A percentile compares a stretch with the other conserved stretches of the same genome.
Conservation (phyloP, 2,329 filamentous ascomycete species). For the Sphaceloma murrayae region DNA sequence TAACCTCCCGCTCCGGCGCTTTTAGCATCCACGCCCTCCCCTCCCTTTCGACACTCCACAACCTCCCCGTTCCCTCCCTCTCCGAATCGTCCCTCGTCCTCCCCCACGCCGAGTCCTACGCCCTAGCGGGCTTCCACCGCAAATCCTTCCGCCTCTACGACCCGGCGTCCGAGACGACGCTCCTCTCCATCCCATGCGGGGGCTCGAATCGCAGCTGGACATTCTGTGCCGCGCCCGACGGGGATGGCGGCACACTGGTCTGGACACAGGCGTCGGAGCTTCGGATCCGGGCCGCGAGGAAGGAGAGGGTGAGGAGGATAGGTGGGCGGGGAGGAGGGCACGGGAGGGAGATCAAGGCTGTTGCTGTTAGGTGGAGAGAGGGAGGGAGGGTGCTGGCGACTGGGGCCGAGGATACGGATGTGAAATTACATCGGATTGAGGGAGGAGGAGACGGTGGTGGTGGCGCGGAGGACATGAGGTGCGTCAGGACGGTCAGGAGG, state of each 20-base stretch:
- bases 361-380: constrained; percentile 34
- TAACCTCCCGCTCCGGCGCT: constrained; percentile 4
- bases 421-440: constrained; percentile 59
- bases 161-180: constrained; percentile 57
- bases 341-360: constrained; percentile 71
- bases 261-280: constrained; percentile 58
- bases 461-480: constrained; percentile 31
- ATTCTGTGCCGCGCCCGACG: constrained; percentile 32
- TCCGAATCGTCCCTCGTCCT: constrained; percentile 4
- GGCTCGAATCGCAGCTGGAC: constrained; percentile 73
- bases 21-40: constrained; percentile 1
- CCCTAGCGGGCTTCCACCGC: constrained; percentile 72
- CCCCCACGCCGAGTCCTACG: constrained; percentile 27
- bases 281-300: constrained; percentile 19
- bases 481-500: constrained; percentile 57
- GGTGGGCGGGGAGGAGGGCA: too few relatives aligned
- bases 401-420: constrained; percentile 60
- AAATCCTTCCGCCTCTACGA: constrained; percentile 77
- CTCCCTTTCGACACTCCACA: not conserved
- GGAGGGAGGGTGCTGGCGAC: constrained; percentile 47
- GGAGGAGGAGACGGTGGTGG: not conserved
- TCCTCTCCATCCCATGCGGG: constrained; percentile 68
- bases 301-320: too few relatives aligned
- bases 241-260: constrained; percentile 47
- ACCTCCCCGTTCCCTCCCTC: constrained; percentile 1